phyloP scores from a whole-genome alignment of 192 early-diverging fungal genomes.

The Gonapodya prolifera region DNA sequence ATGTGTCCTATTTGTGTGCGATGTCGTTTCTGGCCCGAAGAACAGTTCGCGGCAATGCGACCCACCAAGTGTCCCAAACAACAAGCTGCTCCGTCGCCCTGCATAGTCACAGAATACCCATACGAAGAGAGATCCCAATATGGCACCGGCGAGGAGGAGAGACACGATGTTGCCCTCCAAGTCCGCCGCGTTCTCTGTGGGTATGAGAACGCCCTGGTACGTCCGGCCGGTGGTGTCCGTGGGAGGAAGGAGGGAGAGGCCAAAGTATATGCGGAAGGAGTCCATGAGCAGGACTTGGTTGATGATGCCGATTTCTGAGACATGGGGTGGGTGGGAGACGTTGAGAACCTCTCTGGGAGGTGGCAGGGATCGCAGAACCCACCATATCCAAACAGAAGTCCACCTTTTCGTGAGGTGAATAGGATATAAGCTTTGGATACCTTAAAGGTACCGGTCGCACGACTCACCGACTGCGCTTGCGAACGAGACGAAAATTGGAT shows the following conservation, averaged over 20 bases:
- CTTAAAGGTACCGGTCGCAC: not conserved
- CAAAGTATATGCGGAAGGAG: not conserved
- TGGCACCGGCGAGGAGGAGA: not conserved
- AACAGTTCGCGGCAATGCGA: not conserved
- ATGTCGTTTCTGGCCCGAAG: too few species aligned
- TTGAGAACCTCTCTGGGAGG: not conserved
- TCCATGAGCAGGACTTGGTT: not conserved
- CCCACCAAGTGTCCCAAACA: not conserved
- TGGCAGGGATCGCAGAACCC: not conserved
- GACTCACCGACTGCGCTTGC: not conserved
- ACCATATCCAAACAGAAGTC: not conserved
- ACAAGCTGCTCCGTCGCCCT: not conserved
- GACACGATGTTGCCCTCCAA: not conserved
- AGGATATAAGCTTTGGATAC: not conserved
- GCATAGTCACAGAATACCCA: not conserved
- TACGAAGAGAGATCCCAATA: not conserved
- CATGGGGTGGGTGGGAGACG: not conserved
- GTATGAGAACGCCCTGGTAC: not conserved
- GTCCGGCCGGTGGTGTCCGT: not conserved
- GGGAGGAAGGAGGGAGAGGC: not conserved
- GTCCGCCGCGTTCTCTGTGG: not conserved
- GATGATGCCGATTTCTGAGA: not conserved
- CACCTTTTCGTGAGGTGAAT: not conserved
- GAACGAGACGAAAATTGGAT: not conserved
- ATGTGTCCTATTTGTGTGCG: not conserved